These are phyloP conservation scores for Talaromyces ruber DNA, from an alignment of 495 filamentous ascomycete genomes.

Conservation along the genomic window DNA sequence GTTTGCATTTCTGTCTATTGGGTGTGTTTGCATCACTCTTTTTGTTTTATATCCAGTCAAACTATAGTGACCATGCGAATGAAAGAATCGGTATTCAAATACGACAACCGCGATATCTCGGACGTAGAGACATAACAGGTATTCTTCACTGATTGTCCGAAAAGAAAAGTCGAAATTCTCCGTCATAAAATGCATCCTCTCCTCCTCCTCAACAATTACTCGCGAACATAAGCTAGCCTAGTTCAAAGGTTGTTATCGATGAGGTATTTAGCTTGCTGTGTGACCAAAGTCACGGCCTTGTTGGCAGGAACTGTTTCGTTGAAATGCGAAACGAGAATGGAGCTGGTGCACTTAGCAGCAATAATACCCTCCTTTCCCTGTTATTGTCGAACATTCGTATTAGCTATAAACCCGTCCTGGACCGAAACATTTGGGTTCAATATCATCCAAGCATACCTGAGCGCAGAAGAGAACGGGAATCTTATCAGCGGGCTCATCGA, in stretches of 20 bases:
- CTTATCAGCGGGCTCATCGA: constrained; percentile 53
- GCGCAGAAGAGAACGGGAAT: constrained; percentile 56
- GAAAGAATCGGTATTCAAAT: too few relatives aligned
- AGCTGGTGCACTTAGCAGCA: constrained; percentile 73
- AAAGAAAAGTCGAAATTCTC: not conserved
- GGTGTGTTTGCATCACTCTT: too few relatives aligned
- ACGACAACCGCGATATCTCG: too few relatives aligned
- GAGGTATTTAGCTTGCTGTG: constrained; percentile 2
- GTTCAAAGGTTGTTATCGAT: constrained; percentile 2
- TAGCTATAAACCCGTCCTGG: not conserved
- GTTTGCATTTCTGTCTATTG: too few relatives aligned
- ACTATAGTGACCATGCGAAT: too few relatives aligned
- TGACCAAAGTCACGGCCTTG: not conserved
- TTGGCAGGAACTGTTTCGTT: constrained; percentile 52
- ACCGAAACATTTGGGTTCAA: not conserved
- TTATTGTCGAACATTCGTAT: not conserved
- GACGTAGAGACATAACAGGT: too few relatives aligned
- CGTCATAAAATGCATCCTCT: not conserved
- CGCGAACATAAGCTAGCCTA: too few relatives aligned
- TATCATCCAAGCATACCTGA: constrained; percentile 48
- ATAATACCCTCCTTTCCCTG: constrained; percentile 77
- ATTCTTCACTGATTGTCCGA: not conserved
- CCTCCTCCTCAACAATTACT: not conserved
- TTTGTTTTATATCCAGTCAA: too few relatives aligned
- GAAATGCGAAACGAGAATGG: constrained; percentile 82